These are phyloP conservation scores for Diaporthe destruens DNA, from an alignment of 2,329 filamentous ascomycete species.

Conservation along the genomic window DNA sequence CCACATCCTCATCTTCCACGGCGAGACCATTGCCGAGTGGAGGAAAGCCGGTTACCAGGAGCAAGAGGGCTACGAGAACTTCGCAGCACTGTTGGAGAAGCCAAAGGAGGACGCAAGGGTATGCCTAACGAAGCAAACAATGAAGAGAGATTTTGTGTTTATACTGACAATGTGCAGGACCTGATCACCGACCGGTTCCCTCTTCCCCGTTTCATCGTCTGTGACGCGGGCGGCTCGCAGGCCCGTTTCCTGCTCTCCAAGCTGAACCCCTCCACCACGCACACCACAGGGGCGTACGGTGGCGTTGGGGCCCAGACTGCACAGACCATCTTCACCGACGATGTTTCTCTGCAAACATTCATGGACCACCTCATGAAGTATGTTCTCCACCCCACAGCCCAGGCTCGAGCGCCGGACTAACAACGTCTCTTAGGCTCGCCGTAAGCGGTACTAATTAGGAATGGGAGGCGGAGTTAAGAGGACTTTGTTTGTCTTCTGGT, in stretches of 20 bases:
- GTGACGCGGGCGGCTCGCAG: slow-evolving; percentile 97
- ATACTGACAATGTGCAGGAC: slow-evolving; percentile 68
- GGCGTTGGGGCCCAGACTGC: slow-evolving; percentile 87
- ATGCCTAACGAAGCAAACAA: slow-evolving; percentile 53
- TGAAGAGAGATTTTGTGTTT: background rate
- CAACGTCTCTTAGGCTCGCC: slow-evolving; percentile 60
- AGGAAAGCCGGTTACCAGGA: slow-evolving; percentile 98
- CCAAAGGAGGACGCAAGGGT: slow-evolving; percentile 97
- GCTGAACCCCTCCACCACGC: slow-evolving; percentile 96
- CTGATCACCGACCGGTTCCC: slow-evolving; percentile 98
- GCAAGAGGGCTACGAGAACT: slow-evolving; percentile 98
- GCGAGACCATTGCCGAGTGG: slow-evolving; percentile 98
- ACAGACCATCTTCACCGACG: slow-evolving; percentile 99
- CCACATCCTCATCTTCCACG: slow-evolving; percentile 99
- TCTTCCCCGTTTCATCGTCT: slow-evolving; percentile 98
- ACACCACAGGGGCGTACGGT: slow-evolving; percentile 92
- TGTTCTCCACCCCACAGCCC: slow-evolving; percentile 52
- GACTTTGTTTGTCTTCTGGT: background rate
- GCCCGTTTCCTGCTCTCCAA: slow-evolving; percentile 97
- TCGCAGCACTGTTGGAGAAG: slow-evolving; percentile 86
- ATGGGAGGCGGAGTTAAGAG: background rate
- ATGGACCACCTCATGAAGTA: slow-evolving; percentile 99
- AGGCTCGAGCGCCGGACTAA: slow-evolving; percentile 40
- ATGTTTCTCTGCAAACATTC: slow-evolving; percentile 97
- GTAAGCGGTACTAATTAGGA: slow-evolving; percentile 73